Conservation (phyloP, 345 rosid genomes). For the Eucalyptus paniculata region DNA sequence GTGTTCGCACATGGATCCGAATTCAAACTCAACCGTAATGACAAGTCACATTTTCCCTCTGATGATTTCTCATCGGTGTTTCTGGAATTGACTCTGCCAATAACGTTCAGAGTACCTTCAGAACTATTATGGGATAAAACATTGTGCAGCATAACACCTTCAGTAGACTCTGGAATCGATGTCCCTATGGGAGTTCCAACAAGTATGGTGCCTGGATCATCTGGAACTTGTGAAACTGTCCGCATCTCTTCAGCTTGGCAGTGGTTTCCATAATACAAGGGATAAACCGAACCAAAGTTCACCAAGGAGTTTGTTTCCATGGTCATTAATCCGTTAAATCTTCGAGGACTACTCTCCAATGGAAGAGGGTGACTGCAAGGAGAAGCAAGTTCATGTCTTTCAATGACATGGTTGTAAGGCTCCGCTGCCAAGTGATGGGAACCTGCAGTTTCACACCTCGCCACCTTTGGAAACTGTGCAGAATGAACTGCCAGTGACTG, state of each 20-base stretch:
- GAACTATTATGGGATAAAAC: slow-evolving; percentile 10
- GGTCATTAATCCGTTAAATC: slow-evolving; percentile 8
- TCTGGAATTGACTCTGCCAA: slow-evolving; percentile 3
- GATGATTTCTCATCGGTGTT: slow-evolving; percentile 12
- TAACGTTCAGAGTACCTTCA: slow-evolving; percentile 7
- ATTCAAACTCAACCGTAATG: slow-evolving; percentile 64
- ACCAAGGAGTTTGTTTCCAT: slow-evolving; percentile 14
- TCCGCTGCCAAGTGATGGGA: slow-evolving; percentile 6
- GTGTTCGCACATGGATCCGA: slow-evolving; percentile 25
- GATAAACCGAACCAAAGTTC: slow-evolving; percentile 53
- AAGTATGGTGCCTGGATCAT: slow-evolving; percentile 21
- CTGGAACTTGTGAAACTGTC: slow-evolving; percentile 19
- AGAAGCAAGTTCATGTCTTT: slow-evolving; percentile 14
- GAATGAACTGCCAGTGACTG: slow-evolving; percentile 5
- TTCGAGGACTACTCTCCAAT: slow-evolving; percentile 16
- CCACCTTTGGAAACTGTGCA: slow-evolving; percentile 9
- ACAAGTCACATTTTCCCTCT: slow-evolving; percentile 56
- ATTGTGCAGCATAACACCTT: slow-evolving; percentile 11
- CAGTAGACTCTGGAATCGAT: slow-evolving; percentile 18
- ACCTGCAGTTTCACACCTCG: slow-evolving; percentile 6
- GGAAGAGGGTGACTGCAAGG: slow-evolving; percentile 22
- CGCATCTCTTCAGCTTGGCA: slow-evolving; percentile 17
- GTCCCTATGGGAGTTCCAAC: slow-evolving; percentile 65
- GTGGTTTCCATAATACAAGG: slow-evolving; percentile 54
- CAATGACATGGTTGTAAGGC: slow-evolving; percentile 1